Evolutionary conservation across 768 basidiomycete genomes (phyloP).

Genomic region (Pleurotus cornucopiae): DNA sequence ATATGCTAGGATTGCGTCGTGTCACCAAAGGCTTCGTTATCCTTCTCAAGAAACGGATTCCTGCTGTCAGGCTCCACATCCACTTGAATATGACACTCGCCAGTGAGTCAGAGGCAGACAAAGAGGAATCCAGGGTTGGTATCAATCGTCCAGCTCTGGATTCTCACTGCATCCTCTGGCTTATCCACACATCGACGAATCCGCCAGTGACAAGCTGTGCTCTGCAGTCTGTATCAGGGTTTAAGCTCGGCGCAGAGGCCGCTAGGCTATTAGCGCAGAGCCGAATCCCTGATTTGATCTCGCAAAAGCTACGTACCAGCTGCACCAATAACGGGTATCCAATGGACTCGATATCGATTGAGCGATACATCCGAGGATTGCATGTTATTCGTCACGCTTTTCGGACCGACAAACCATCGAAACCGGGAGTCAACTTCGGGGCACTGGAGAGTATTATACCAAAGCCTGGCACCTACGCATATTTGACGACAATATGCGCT

Average conservation of each 20-base stretch:
- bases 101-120: constrained; percentile 2
- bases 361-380: constrained; percentile 8
- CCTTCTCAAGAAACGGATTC: no score
- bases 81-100: no score
- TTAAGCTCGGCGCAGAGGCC: not conserved
- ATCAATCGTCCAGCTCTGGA: not conserved
- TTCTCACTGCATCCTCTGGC: constrained; percentile 4
- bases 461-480: not conserved
- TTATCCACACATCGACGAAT: constrained; percentile 8
- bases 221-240: constrained; percentile 8
- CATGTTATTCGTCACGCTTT: not conserved
- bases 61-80: no score
- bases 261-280: not conserved
- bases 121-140: not conserved
- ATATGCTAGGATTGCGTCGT: no score
- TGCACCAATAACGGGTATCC: not conserved
- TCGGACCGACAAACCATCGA: not conserved
- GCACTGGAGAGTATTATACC: not conserved
- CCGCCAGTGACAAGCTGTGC: not conserved
- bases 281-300: no score
- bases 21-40: no score
- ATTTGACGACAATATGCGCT: constrained; percentile 5
- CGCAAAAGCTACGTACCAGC: no score
- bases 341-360: not conserved
- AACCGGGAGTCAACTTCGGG: not conserved